Evolutionary conservation across 805 yeast genomes (phyloP), one percentile per base, ranked within the genome.

Genomic region (Yarrowia sp.): DNA sequence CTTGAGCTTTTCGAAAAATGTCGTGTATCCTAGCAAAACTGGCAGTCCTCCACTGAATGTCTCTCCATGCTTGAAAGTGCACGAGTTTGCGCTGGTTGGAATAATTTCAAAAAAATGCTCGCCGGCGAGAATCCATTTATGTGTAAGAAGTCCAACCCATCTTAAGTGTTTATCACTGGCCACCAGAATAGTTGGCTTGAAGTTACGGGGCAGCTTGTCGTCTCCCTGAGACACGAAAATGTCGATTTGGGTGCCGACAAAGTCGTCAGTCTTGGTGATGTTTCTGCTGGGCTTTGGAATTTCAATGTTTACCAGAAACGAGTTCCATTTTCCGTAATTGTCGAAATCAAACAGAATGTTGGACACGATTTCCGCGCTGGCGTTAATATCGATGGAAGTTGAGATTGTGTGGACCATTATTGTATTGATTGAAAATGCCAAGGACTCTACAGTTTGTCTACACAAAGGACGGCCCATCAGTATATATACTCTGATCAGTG

Each of bases 241-340:
- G 26, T 22, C 17, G 19, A 54, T 36, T 17, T 38, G 17, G 8
- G 44, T 26, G 16, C 61, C 61, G 17, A 54, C 61, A 9, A 54
- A 38, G 10, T 54, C 61, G 12, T 36, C 26, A 2, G 3, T 26
- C 19, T 54, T 36, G 35, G 46, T 54, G 36, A 26, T 19, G 14
- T 38, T 12, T 6, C 61, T 4, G 30, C 22, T 14, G 11, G 46
- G 35, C 6, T 54, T 38, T n/a, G 61, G 61, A 10, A 35, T 17
- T 3, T 54, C 61, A 9, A 54, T 19, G 16, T 54, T 36, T 5
- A 54, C 61, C 14, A 54, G 12, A 9, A 54, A 54, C 46, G 61
- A 54, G 61, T 54, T 54, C 61, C 61, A 54, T 38, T 54, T 54
- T 7, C 26, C 28, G 46, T 36, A 54, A 16, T 38, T 54, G 35